phyloP scores from a whole-genome alignment of 805 yeast species.

The Wickerhamiella slavikovae region DNA sequence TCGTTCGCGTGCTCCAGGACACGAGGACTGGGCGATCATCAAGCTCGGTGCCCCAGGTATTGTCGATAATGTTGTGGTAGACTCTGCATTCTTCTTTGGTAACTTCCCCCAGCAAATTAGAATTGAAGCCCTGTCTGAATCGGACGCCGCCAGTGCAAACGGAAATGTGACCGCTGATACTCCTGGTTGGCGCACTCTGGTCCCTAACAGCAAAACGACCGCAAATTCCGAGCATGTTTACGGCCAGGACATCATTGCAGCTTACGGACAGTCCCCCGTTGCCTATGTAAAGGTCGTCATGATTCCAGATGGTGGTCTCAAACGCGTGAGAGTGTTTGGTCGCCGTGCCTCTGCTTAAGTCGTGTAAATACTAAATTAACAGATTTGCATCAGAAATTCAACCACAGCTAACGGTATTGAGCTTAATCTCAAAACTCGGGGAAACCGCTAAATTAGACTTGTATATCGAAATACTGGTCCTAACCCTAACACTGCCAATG shows the following conservation, averaged over 20 bases:
- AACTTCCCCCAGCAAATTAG: constrained; percentile 73
- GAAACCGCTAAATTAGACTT: no score
- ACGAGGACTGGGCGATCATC: constrained; percentile 80
- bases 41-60: constrained; percentile 48
- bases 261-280: constrained; percentile 15
- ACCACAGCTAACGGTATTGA: no score
- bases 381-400: no score
- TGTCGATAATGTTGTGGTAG: constrained; percentile 44
- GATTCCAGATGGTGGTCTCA: constrained; percentile 94
- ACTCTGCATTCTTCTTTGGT: constrained; percentile 88
- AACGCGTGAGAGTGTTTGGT: constrained; percentile 74
- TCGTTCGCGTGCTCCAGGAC: constrained; percentile 67
- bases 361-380: neutral
- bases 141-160: neutral
- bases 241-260: constrained; percentile 14
- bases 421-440: no score
- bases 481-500: no score
- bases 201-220: constrained; percentile 50
- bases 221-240: constrained; percentile 65
- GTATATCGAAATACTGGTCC: no score
- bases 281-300: constrained; percentile 64
- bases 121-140: constrained; percentile 36
- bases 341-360: constrained; percentile 11
- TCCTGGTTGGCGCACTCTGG: constrained; percentile 39
- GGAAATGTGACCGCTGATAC: neutral